A percentile compares a stretch with the other conserved stretches of the same genome.
These are phyloP conservation scores for Aegilops sharonensis DNA, from an alignment of 176 grass and related monocot genomes.

Conservation along the genomic window DNA sequence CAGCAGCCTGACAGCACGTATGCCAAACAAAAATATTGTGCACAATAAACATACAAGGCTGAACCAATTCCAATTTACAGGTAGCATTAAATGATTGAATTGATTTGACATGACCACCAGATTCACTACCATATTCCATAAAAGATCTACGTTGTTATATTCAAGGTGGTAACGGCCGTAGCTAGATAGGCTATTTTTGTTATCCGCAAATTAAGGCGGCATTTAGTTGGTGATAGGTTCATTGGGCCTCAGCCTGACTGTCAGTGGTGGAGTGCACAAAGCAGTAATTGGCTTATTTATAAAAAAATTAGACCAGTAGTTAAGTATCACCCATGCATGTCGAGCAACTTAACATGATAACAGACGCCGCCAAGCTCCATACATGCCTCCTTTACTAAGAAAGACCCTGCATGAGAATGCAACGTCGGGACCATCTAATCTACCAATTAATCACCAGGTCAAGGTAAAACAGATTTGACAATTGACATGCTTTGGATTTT, in stretches of 20 bases:
- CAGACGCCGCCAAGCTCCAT: not conserved
- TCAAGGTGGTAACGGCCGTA: not conserved
- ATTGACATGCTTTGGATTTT: not conserved
- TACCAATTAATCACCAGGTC: slow-evolving; percentile 1
- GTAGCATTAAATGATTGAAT: not conserved
- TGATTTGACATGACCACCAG: slow-evolving; percentile 8
- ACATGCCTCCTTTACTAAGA: not conserved
- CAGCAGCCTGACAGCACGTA: not conserved
- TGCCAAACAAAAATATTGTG: not conserved
- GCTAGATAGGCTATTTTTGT: not conserved
- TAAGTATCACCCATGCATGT: not conserved
- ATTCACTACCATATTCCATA: slow-evolving; percentile 2
- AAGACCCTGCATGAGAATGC: not conserved
- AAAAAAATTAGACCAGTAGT: not conserved
- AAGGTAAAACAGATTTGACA: not conserved
- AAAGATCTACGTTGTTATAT: not conserved
- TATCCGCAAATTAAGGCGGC: slow-evolving; percentile 15
- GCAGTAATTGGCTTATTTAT: not conserved
- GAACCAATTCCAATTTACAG: not conserved
- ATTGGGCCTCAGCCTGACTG: not conserved
- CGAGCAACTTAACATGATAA: not conserved
- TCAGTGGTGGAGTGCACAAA: not conserved
- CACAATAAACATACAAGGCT: not conserved
- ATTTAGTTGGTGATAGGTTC: not conserved
- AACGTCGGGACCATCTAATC: not conserved